Evolutionary conservation across 805 yeast genomes (phyloP).

Genomic region (Nakazawaea anatomiae): DNA sequence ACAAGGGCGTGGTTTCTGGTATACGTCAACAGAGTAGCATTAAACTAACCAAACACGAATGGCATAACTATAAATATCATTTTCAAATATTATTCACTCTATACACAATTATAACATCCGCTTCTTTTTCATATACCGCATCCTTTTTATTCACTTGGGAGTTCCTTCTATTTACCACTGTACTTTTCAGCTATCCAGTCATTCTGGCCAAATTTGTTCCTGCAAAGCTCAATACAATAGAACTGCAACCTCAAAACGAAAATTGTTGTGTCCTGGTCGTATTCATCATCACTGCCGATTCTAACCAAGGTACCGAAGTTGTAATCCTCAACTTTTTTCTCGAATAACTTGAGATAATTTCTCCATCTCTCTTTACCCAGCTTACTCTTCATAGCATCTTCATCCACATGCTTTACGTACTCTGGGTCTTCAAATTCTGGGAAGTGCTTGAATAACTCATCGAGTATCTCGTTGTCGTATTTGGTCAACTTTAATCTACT

Average conservation of each 20-base stretch:
- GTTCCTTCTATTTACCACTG: not conserved
- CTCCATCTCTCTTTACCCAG: constrained; percentile 90
- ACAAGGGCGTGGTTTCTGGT: no score
- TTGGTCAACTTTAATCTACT: constrained; percentile 68
- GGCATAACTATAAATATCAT: no score
- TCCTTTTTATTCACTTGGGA: not conserved
- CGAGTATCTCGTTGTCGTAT: constrained; percentile 65
- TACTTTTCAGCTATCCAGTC: constrained; percentile 65
- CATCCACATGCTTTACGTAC: constrained; percentile 53
- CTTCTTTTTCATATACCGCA: no score
- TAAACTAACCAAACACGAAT: no score
- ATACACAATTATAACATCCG: no score
- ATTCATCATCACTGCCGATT: constrained; percentile 64
- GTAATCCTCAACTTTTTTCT: constrained; percentile 76
- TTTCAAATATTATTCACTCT: no score
- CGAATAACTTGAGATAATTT: constrained; percentile 74
- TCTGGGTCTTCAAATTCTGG: constrained; percentile 78
- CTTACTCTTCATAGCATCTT: constrained; percentile 75
- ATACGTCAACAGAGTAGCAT: no score
- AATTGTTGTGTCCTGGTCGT: constrained; percentile 76
- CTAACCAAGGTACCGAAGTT: constrained; percentile 94
- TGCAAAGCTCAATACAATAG: constrained; percentile 88
- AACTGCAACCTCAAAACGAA: constrained; percentile 93
- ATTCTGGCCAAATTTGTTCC: constrained; percentile 86
- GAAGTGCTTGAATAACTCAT: constrained; percentile 58